These are phyloP conservation scores for Odontarrhena argentea DNA, from an alignment of 345 rosid genomes.

Conservation along the genomic window DNA sequence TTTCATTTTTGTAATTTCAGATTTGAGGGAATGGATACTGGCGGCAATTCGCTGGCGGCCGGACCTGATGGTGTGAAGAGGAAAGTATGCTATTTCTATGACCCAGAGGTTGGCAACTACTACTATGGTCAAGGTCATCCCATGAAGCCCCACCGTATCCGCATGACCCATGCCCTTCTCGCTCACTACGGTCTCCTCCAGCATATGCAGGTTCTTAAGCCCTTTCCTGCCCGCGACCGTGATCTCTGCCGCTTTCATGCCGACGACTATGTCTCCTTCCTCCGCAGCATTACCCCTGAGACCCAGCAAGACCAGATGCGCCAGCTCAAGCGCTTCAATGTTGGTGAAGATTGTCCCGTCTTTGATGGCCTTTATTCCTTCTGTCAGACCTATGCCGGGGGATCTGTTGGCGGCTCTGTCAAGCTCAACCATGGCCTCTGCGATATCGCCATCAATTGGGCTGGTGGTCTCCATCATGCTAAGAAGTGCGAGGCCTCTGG, in stretches of 20 bases:
- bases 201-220: constrained; percentile 67
- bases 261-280: constrained; percentile 64
- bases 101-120: constrained; percentile 77
- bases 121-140: constrained; percentile 67
- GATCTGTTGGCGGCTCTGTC: constrained; percentile 72
- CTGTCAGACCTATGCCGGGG: constrained; percentile 77
- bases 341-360: constrained; percentile 76
- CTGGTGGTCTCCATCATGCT: constrained; percentile 76
- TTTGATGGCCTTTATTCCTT: constrained; percentile 74
- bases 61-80: constrained; percentile 72
- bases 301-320: constrained; percentile 73
- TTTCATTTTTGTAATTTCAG: not conserved
- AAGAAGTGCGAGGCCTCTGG: constrained; percentile 58
- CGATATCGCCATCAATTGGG: constrained; percentile 72
- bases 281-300: constrained; percentile 67
- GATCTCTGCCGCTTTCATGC: constrained; percentile 79
- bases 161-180: constrained; percentile 62
- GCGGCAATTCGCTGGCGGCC: constrained; percentile 59
- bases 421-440: constrained; percentile 62
- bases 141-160: constrained; percentile 68
- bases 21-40: constrained; percentile 50
- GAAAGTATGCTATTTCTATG: constrained; percentile 65
- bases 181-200: constrained; percentile 69
- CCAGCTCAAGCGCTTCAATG: constrained; percentile 71
- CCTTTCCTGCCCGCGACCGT: constrained; percentile 68